phyloP scores from a whole-genome alignment of 768 basidiomycete species.

The Paxillus ammoniavirescens region DNA sequence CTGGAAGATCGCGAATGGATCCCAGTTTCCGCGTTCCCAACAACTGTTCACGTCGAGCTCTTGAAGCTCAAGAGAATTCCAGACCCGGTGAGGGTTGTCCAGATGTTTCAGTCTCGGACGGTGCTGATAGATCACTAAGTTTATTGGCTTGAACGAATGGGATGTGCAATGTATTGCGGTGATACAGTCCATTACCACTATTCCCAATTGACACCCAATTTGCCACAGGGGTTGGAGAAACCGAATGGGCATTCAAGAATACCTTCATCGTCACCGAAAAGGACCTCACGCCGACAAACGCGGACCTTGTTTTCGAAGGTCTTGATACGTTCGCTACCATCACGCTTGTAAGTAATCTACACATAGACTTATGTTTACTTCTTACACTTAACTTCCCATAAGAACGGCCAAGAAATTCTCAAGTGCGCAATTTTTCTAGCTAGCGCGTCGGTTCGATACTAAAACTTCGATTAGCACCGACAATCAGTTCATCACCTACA shows the following conservation, averaged over 20 bases:
- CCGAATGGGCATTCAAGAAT: constrained; percentile 80
- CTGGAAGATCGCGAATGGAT: constrained; percentile 70
- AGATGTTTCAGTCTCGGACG: background rate
- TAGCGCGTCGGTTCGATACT: background rate
- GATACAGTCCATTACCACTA: background rate
- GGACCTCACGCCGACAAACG: constrained; percentile 45
- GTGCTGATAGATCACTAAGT: constrained; percentile 40
- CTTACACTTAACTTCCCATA: background rate
- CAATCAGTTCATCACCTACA: constrained; percentile 83
- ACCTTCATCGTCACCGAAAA: constrained; percentile 50
- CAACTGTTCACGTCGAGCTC: constrained; percentile 85
- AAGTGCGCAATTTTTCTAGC: constrained; percentile 35
- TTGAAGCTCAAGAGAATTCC: constrained; percentile 70
- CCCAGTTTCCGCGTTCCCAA: constrained; percentile 64
- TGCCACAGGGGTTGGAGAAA: constrained; percentile 80
- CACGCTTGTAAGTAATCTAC: constrained; percentile 45
- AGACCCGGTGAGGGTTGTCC: constrained; percentile 68
- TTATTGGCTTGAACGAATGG: constrained; percentile 80
- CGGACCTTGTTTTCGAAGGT: constrained; percentile 86
- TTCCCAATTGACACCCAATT: background rate
- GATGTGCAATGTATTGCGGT: constrained; percentile 77
- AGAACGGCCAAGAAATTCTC: constrained; percentile 77
- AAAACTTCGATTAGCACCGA: constrained; percentile 45
- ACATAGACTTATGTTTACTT: background rate
- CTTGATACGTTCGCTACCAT: constrained; percentile 87